Base-by-base conservation (phyloP, 495 filamentous ascomycete species). In the Penicillium steckii region DNA sequence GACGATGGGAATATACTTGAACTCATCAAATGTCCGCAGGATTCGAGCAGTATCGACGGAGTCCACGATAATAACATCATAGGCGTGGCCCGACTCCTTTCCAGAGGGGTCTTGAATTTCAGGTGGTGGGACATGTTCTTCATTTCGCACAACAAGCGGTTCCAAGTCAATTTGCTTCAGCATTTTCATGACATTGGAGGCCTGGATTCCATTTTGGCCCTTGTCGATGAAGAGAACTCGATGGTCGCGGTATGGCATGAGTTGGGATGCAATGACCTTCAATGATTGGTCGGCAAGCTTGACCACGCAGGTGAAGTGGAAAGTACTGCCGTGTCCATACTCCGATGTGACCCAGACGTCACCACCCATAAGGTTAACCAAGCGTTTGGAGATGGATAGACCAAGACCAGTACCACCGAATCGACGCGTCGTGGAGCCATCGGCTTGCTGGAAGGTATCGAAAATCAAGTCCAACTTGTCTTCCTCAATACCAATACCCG, bases 391-490 rank as follows among this genome's bases (percentile, higher is more conserved):
- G 65, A 99, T 99, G 13, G 93, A 97, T 30, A 99, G 77, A 54
- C 94, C 94, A 21, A 99, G 81, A 49, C 94, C 94, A 22, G 94
- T 99, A 57, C 94, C 94, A 64, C 94, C 94, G 64, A 99, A 99
- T 60, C 95, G 90, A 30, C 94, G 81, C 8, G 94, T 99, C 61
- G 95, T 99, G 8, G 93, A 97, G 26, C 94, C 94, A 72, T 99
- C 94, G 8, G 94, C 94, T 74, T 99, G 94, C 63, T 96, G 95
- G 85, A 99, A 99, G 12, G 94, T 99, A 70, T 97, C 94, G 66
- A 99, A 99, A 68, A 99, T 99, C 51, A 97, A 73, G 67, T 97
- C 91, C 22, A 97, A 83, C 74, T 99, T 99, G 65, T 97, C 94
- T 44, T 86, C 80, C 64, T 93, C 90, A 54, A 99, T 97, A 59